Conservation (phyloP, 257 asterid genomes). For the Craterostigma plantagineum region DNA sequence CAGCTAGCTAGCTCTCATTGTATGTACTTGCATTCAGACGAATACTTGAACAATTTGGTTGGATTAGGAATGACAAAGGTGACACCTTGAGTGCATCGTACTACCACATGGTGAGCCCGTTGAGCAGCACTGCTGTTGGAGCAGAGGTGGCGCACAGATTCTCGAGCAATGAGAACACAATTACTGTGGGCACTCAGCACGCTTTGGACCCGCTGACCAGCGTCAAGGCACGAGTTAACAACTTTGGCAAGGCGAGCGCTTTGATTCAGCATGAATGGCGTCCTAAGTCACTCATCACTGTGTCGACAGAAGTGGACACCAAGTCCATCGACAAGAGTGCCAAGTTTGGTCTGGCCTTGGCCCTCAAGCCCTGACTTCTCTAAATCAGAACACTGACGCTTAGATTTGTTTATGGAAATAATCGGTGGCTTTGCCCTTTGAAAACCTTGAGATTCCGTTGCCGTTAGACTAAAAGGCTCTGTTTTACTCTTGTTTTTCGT, state of each 20-base stretch:
- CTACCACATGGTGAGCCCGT: constrained; percentile 28
- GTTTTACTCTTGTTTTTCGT: no score
- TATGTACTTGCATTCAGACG: not conserved
- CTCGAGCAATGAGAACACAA: constrained; percentile 31
- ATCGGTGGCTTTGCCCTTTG: no score
- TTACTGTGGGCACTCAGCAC: constrained; percentile 29
- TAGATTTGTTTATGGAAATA: no score
- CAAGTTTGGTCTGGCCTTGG: constrained; percentile 34
- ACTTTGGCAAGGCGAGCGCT: constrained; percentile 27
- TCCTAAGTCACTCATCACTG: constrained; percentile 29
- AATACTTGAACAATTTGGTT: not conserved
- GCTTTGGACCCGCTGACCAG: constrained; percentile 29
- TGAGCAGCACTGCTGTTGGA: constrained; percentile 29
- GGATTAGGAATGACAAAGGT: constrained; percentile 25
- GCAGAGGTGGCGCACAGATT: constrained; percentile 34
- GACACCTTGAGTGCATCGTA: constrained; percentile 25
- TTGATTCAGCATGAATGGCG: constrained; percentile 45
- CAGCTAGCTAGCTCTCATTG: not conserved
- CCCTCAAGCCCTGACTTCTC: constrained; percentile 34
- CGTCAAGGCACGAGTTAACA: constrained; percentile 28
- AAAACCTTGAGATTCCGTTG: no score
- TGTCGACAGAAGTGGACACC: constrained; percentile 35
- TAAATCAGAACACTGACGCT: no score
- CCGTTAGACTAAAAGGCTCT: no score
- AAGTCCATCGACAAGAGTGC: constrained; percentile 30